Evolutionary conservation across 441 rosid species (phyloP), one percentile per base, ranked within the genome.

Genomic region (Euphorbia schlechtendalii): DNA sequence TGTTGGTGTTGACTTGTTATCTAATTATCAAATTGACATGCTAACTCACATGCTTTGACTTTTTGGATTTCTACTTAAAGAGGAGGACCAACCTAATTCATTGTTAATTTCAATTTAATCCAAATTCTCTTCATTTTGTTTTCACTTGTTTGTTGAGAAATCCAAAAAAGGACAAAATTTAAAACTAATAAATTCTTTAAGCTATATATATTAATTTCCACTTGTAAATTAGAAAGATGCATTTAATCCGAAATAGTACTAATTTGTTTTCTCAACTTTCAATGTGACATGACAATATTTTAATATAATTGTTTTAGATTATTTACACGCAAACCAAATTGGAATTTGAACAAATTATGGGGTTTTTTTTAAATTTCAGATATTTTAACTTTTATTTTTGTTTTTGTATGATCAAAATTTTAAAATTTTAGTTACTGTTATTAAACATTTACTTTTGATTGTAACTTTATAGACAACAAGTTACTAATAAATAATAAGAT

Each of bases 11-110:
- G 65, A 62, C 55, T 46, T 46, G 11, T 15, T 6, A 6, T 46
- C 55, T 62, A 22, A 51, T 51, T 25, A 27, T 9, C 0, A 9
- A 62, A 62, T 62, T 46, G 56, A 62, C 41, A 46, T 36, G 11
- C 46, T 62, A 28, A 62, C 22, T 17, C 56, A 62, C 40, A 62
- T 28, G 40, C 17, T 28, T 62, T 62, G 56, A 62, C 65, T 27
- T 46, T 62, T 41, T 20, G 8, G n/a, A 61, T 22, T 61, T 18
- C 8, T 22, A 18, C 17, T 22, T 45, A 41, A 61, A 48, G 2
- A 20, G 22, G 12, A 61, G 34, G 6, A 2, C 48, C 38, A 18
- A 8, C 12, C 22, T 8, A 22, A 1, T 0, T 28, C 38, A 15
- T 15, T 27, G 38, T 59, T 57, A 17, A 24, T 58, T 58, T 11